phyloP scores from a whole-genome alignment of 495 filamentous ascomycete species.

The Rostrohypoxylon terebratum region DNA sequence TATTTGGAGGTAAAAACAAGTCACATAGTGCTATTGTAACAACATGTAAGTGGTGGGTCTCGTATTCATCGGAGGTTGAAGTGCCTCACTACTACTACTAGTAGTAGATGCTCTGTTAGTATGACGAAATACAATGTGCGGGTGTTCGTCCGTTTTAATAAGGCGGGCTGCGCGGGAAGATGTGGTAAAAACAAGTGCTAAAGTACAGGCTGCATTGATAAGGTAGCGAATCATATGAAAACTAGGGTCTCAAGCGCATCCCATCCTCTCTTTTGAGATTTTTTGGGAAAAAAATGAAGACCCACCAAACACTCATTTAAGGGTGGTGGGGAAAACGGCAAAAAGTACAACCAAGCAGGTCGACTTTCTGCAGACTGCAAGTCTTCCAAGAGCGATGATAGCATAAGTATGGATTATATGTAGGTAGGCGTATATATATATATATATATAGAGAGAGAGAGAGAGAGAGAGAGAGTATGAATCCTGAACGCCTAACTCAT shows the following conservation, averaged over 20 bases:
- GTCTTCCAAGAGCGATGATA: neutral
- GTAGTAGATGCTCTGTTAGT: neutral
- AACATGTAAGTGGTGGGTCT: neutral
- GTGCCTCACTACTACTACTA: neutral
- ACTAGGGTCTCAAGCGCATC: too few species aligned
- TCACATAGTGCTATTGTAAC: too few species aligned
- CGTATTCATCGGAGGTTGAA: neutral
- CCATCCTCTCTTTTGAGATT: neutral
- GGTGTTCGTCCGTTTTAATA: neutral
- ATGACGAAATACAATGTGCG: neutral
- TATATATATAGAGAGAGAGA: too few species aligned
- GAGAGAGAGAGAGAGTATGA: too few species aligned
- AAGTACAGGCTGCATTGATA: too few species aligned
- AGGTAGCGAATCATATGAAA: too few species aligned
- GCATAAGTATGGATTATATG: constrained; percentile 3
- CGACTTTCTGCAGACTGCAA: neutral
- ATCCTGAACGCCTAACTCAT: constrained; percentile 40
- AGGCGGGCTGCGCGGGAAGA: neutral
- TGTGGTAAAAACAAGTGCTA: neutral
- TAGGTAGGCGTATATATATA: neutral
- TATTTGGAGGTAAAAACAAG: too few species aligned
- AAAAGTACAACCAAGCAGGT: neutral
- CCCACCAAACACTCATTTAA: too few species aligned
- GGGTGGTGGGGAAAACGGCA: neutral
- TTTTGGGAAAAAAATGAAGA: neutral